Evolutionary conservation across 805 yeast genomes (phyloP).

Genomic region (Blastobotrys parvus): DNA sequence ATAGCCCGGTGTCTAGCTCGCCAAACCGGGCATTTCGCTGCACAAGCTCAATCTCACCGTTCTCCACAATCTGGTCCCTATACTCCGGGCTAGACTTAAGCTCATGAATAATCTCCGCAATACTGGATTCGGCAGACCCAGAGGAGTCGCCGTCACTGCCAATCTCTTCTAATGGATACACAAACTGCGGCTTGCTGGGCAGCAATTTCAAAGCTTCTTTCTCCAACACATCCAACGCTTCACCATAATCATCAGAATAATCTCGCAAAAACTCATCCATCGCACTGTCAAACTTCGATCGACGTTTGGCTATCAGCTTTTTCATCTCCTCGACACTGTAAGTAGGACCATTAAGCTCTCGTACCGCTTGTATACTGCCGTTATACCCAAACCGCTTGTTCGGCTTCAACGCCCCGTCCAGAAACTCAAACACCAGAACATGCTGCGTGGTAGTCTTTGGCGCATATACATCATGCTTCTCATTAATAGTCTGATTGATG

Average conservation of each 20-base stretch:
- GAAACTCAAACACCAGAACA: conserved; percentile 64
- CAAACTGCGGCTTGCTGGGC: conserved; percentile 43
- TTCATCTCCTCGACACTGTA: conserved; percentile 51
- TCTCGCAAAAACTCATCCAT: conserved; percentile 34
- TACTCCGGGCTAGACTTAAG: conserved; percentile 44
- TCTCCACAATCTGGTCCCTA: conserved; percentile 51
- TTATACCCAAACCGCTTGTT: conserved; percentile 1
- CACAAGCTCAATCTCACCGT: conserved; percentile 38
- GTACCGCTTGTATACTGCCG: not conserved
- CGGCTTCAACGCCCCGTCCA: conserved; percentile 41
- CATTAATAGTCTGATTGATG: conserved; percentile 34
- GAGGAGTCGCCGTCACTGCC: conserved; percentile 11
- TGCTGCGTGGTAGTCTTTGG: conserved; percentile 27
- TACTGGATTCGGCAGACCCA: conserved; percentile 35
- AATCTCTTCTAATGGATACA: conserved; percentile 59
- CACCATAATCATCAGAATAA: conserved; percentile 25
- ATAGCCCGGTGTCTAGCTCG: conserved; percentile 2
- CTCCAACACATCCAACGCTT: conserved; percentile 23
- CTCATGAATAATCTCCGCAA: conserved; percentile 41
- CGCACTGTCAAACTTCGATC: conserved; percentile 40
- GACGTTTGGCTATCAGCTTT: conserved; percentile 50
- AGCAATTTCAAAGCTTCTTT: conserved; percentile 30
- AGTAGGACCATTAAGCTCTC: conserved; percentile 40
- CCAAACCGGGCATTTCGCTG: conserved; percentile 38
- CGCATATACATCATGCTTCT: conserved; percentile 34